Percentiles rank a stretch among this genome's conserved stretches.
phyloP scores from a whole-genome alignment of 371 early-diverging fungal species.

The Dichotomocladium elegans region DNA sequence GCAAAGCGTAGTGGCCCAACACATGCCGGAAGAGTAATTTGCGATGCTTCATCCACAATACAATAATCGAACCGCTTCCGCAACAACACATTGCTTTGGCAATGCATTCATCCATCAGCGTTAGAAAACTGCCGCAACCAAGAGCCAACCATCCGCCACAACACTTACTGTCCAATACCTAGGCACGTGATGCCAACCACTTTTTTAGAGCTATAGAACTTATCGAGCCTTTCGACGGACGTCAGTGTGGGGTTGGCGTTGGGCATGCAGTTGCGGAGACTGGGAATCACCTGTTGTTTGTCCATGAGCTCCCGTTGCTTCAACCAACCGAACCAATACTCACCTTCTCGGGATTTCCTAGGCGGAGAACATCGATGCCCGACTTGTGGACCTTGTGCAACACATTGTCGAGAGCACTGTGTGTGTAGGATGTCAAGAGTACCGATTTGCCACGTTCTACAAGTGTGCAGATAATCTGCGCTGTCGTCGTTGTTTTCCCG shows the following conservation, averaged over 20 bases:
- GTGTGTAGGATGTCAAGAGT: constrained; percentile 93
- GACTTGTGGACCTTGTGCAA: constrained; percentile 70
- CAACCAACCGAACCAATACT: too few species aligned
- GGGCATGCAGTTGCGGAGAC: constrained; percentile 47
- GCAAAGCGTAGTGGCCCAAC: constrained; percentile 91
- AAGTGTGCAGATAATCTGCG: constrained; percentile 75
- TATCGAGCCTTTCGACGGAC: constrained; percentile 55
- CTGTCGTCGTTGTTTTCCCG: constrained; percentile 95
- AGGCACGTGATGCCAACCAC: constrained; percentile 91
- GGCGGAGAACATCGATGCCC: constrained; percentile 61
- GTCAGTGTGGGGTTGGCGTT: constrained; percentile 34
- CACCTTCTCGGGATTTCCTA: constrained; percentile 72
- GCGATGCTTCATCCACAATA: constrained; percentile 99
- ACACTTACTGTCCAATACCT: constrained; percentile 76
- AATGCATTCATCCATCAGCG: too few species aligned
- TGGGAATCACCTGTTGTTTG: constrained; percentile 46
- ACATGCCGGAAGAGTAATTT: constrained; percentile 92
- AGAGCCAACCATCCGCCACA: not conserved
- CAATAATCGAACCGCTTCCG: constrained; percentile 92
- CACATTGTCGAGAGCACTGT: constrained; percentile 95
- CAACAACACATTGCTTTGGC: constrained; percentile 57
- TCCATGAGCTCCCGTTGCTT: too few species aligned
- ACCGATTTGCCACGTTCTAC: constrained; percentile 73
- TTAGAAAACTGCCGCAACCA: not conserved
- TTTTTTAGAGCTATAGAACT: constrained; percentile 51